Percentiles rank a stretch among this genome's conserved stretches.
phyloP scores from a whole-genome alignment of 2,329 filamentous ascomycete species.

The Rhexocercosporidium sp. region DNA sequence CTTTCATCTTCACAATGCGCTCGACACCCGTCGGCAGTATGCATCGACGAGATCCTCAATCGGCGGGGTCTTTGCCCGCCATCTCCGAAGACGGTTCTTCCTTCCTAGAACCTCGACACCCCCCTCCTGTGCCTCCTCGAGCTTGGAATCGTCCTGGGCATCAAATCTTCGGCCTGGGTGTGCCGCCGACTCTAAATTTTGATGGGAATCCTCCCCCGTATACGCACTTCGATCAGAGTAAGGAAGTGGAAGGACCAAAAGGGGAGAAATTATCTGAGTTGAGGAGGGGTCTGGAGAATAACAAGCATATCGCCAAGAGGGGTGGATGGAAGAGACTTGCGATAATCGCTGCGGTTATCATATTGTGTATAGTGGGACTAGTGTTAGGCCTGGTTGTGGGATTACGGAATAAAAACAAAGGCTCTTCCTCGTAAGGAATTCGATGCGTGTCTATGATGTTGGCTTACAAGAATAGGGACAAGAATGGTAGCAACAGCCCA shows the following conservation, averaged over 20 bases:
- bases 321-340: conserved; percentile 43
- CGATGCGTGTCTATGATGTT: neutral
- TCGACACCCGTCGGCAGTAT: conserved; percentile 21
- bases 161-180: conserved; percentile 26
- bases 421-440: conserved; percentile 23
- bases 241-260: conserved; percentile 16
- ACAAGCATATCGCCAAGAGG: conserved; percentile 39
- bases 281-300: conserved; percentile 29
- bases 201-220: conserved; percentile 37
- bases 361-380: conserved; percentile 39
- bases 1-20: conserved; percentile 33
- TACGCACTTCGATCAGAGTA: conserved; percentile 17
- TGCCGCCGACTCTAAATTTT: conserved; percentile 23
- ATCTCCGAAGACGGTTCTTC: conserved; percentile 31
- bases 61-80: conserved; percentile 24
- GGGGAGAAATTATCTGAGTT: conserved; percentile 33
- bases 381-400: conserved; percentile 42
- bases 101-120: conserved; percentile 14
- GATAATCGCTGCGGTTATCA: conserved; percentile 33
- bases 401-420: conserved; percentile 33
- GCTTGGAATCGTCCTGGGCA: conserved; percentile 30
- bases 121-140: conserved; percentile 33
- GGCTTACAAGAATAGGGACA: conserved; percentile 18
- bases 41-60: conserved; percentile 23
- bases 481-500: conserved; percentile 15